Evolutionary conservation across 441 rosid species (phyloP), one percentile per base, ranked within the genome.

Genomic region (Brassica balearica): DNA sequence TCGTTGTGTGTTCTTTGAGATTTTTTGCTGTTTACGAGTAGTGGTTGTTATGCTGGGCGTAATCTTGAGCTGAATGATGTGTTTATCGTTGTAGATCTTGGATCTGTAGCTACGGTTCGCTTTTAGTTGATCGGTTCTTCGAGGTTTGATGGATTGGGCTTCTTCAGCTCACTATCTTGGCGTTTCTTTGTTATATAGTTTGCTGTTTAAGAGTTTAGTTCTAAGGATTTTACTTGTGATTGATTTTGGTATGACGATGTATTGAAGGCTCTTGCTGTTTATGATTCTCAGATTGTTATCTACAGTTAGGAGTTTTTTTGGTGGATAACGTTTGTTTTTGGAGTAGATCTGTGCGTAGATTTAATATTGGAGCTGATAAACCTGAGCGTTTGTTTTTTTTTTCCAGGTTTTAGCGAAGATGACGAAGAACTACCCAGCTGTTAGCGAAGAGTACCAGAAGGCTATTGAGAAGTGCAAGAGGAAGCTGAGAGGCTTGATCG

Each of bases 401-500:
- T 48, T 3, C 0, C 38, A 71, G 73, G 60, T 19, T 15, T 75
- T 27, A 32, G 77, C 71, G 8, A 84, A 84, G 75, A 95, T 95
- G 99, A 77, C 87, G 74, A 96, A 96, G 95, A 66, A 69, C 76
- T 96, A 96, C 80, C 98, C 98, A 10, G 77, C 87, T 11, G 97
- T 92, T 56, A 90, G 91, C 75, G 94, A 82, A 55, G 98, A 90
- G 11, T 96, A 96, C 88, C 53, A 69, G 71, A 90, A 88, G 89
- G 94, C 92, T 14, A 69, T 96, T 12, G 93, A 89, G 74, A 96
- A 94, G 84, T 86, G 88, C 46, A 96, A 78, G 94, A 89, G 77
- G 85, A 96, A 93, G 90, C 95, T 96, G 38, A 87, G 98, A 66
- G 98, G 94, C 11, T 36, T 92, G 74, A 91, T 96, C 70, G 94